phyloP scores from a whole-genome alignment of 306 rosid species.

The Glycine soja region DNA sequence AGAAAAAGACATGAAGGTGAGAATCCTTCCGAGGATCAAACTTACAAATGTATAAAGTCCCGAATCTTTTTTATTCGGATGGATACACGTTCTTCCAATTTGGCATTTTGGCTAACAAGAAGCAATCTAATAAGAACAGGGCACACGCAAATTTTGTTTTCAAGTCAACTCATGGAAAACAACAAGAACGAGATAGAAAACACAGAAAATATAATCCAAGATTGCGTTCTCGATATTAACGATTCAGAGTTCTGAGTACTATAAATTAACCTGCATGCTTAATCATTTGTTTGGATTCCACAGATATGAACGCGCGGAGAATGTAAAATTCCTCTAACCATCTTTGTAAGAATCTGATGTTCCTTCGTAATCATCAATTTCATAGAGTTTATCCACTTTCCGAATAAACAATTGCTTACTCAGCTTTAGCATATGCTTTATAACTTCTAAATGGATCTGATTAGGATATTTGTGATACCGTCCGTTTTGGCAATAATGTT shows the following conservation, averaged over 20 bases:
- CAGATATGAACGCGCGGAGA: background rate
- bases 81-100: background rate
- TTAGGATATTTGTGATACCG: background rate
- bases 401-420: slow-evolving; percentile 9
- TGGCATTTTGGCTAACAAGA: background rate
- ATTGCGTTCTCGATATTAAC: slow-evolving; percentile 19
- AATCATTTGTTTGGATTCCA: slow-evolving; percentile 9
- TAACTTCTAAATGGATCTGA: slow-evolving; percentile 14
- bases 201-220: background rate
- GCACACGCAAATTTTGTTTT: background rate
- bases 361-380: slow-evolving; percentile 19
- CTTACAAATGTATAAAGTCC: background rate
- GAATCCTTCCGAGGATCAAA: background rate
- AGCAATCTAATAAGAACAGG: slow-evolving; percentile 1
- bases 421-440: slow-evolving; percentile 35
- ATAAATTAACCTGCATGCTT: slow-evolving; percentile 4
- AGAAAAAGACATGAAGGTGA: background rate
- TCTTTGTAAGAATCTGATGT: slow-evolving; percentile 32
- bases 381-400: slow-evolving; percentile 2
- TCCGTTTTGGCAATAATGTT: background rate
- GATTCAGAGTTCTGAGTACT: slow-evolving; percentile 1
- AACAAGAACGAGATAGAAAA: slow-evolving; percentile 5
- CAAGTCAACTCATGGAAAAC: slow-evolving; percentile 22
- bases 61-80: too few species aligned
- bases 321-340: background rate